These are phyloP conservation scores for Nakazawaea peltata DNA, from an alignment of 805 yeast genomes.

Conservation along the genomic window DNA sequence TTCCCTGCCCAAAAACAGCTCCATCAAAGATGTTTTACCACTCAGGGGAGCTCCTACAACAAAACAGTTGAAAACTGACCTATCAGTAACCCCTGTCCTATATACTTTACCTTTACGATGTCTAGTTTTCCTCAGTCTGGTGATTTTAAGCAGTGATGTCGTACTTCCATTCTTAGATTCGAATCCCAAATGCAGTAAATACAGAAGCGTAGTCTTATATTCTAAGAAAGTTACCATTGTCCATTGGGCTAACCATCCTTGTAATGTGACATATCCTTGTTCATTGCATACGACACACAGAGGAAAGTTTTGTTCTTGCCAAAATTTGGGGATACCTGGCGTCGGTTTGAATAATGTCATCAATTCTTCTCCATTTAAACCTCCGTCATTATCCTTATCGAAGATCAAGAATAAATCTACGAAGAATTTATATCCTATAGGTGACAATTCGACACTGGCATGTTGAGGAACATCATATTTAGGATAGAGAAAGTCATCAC, in stretches of 20 bases:
- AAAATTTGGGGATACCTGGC: slow-evolving; percentile 83
- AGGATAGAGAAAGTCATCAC: slow-evolving; percentile 75
- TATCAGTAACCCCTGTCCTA: slow-evolving; percentile 63
- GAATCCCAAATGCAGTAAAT: slow-evolving; percentile 85
- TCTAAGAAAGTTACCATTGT: slow-evolving; percentile 90
- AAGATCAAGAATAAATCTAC: slow-evolving; percentile 84
- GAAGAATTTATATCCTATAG: slow-evolving; percentile 83
- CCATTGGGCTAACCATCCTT: slow-evolving; percentile 99
- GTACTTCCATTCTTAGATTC: slow-evolving; percentile 34
- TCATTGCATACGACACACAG: slow-evolving; percentile 83
- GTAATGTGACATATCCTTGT: slow-evolving; percentile 81
- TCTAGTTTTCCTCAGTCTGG: slow-evolving; percentile 70
- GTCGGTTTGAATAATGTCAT: slow-evolving; percentile 71
- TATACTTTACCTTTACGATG: slow-evolving; percentile 58
- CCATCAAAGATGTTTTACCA: slow-evolving; percentile 82
- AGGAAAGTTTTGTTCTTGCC: slow-evolving; percentile 87
- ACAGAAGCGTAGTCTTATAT: slow-evolving; percentile 75
- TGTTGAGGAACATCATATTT: slow-evolving; percentile 62
- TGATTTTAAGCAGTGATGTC: slow-evolving; percentile 59
- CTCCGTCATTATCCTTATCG: slow-evolving; percentile 96
- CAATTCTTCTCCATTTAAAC: slow-evolving; percentile 70
- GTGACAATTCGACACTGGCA: slow-evolving; percentile 85
- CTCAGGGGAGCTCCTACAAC: slow-evolving; percentile 78
- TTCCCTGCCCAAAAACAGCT: slow-evolving; percentile 71
- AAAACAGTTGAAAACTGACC: slow-evolving; percentile 89